Conservation (phyloP, 345 rosid genomes). For the Eucalyptus caleyi region DNA sequence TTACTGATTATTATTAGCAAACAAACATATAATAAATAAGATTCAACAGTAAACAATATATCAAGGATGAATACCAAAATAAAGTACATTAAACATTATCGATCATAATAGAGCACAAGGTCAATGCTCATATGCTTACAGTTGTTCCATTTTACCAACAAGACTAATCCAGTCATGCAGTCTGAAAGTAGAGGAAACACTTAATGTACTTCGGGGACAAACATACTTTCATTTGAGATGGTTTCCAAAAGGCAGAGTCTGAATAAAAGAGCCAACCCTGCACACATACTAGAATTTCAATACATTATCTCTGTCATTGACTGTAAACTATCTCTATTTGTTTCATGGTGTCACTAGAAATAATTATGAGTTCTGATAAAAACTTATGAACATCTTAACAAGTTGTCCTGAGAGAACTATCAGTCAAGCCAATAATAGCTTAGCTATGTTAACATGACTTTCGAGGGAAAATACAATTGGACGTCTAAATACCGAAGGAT, state of each 20-base stretch:
- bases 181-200: background rate
- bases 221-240: constrained; percentile 79
- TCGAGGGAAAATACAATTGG: background rate
- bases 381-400: background rate
- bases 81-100: background rate
- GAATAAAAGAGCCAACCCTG: constrained; percentile 97
- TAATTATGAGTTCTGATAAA: background rate
- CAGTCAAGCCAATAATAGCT: background rate
- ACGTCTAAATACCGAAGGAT: background rate
- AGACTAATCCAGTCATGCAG: background rate
- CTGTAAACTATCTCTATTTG: background rate
- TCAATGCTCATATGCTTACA: background rate
- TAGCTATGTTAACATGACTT: background rate
- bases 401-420: background rate
- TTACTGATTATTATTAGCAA: background rate
- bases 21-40: background rate
- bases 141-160: background rate
- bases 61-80: background rate
- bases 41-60: background rate
- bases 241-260: constrained; percentile 73
- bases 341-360: background rate
- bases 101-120: background rate
- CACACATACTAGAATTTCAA: background rate
- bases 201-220: background rate
- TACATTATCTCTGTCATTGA: background rate